Evolutionary conservation across 306 rosid species (phyloP).

Genomic region (Calophaca sinica): DNA sequence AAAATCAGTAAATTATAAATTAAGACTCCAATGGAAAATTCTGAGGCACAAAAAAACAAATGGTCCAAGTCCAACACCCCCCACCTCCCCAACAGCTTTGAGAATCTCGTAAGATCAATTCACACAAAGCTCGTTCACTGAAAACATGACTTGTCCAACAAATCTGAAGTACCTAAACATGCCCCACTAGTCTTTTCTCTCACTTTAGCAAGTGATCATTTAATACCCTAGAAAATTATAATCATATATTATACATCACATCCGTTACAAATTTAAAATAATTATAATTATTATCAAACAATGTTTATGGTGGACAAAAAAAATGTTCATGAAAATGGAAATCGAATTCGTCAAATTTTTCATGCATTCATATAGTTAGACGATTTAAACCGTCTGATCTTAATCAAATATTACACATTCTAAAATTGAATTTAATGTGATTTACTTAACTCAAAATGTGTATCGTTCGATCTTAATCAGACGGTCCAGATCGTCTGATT

Average conservation of each 20-base stretch:
- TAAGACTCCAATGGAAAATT: slow-evolving; percentile 52
- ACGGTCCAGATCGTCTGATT: too few species aligned
- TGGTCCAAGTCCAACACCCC: slow-evolving; percentile 54
- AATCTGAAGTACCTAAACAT: slow-evolving; percentile 64
- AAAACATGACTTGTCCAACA: slow-evolving; percentile 65
- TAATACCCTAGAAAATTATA: slow-evolving; percentile 47
- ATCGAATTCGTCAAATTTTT: too few species aligned
- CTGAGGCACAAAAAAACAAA: slow-evolving; percentile 48
- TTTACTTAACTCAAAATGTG: too few species aligned
- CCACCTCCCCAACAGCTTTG: slow-evolving; percentile 50
- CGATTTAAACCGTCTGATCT: too few species aligned
- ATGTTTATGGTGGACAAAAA: not conserved
- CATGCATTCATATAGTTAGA: too few species aligned
- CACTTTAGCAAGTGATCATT: slow-evolving; percentile 53
- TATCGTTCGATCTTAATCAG: too few species aligned
- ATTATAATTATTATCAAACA: not conserved
- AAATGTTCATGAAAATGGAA: slow-evolving; percentile 19
- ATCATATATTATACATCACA: slow-evolving; percentile 10
- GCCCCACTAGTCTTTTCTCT: slow-evolving; percentile 62
- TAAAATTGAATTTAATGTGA: too few species aligned
- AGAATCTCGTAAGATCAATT: slow-evolving; percentile 68
- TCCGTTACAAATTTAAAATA: not conserved
- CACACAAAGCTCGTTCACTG: slow-evolving; percentile 60
- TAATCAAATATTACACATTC: too few species aligned
- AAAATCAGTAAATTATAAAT: slow-evolving; percentile 53